Evolutionary conservation across 805 yeast species (phyloP), one percentile per base, ranked within the genome.

Genomic region (Crinitomyces ghanaensis): DNA sequence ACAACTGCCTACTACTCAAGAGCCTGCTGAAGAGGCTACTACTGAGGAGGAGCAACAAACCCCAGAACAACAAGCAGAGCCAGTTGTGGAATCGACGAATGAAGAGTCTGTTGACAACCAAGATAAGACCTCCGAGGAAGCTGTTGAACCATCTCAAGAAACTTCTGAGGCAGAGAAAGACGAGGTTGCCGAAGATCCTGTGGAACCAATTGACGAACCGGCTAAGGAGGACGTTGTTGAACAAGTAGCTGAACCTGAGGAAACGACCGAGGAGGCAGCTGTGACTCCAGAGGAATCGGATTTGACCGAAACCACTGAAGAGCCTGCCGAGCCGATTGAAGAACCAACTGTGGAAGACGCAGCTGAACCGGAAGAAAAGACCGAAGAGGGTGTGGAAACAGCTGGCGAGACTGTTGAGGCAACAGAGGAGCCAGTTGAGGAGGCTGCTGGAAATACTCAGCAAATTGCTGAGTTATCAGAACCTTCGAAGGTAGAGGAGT

Each of bases 291-390:
- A 21, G n/a, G 24, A 21, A 21, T n/a, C n/a, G n/a, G 24, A 21
- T 21, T 11, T 11, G n/a, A 11, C 24, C 11, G 24, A 21, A 21
- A n/a, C 11, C n/a, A n/a, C 11, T 11, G 24, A 11, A 11, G 11
- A 11, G n/a, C 11, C n/a, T 21, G 24, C 11, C 11, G 11, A 21
- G n/a, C 11, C 11, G n/a, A 25, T 13, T 18, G 29, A 13, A 13
- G 29, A 26, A 19, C 28, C 20, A 18, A 8, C 30, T n/a, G 28
- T 21, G 11, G 24, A 21, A 7, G 28, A 9, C n/a, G 34, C 30
- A 4, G 28, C 30, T 23, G 36, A 11, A 11, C 26, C 30, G 36
- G 20, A 32, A 34, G 30, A n/a, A n/a, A n/a, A n/a, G n/a, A n/a
- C n/a, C n/a, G n/a, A 31, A 24, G 16, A 5, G n/a, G n/a, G n/a